Evolutionary conservation across 352 stramenopile species (phyloP).

Genomic region (Globisporangium alternatum): DNA sequence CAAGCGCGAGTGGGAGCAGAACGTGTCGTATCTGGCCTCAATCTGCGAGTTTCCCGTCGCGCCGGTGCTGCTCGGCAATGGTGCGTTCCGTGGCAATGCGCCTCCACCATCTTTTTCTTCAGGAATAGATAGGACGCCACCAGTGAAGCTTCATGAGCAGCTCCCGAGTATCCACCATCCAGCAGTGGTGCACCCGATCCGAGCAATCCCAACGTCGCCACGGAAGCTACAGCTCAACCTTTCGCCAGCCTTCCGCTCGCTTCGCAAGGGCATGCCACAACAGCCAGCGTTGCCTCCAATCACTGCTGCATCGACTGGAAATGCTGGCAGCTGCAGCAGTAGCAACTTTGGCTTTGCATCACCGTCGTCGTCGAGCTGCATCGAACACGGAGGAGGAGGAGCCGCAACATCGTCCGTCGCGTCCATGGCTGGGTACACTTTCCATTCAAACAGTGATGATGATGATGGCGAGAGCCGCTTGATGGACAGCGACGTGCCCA

Average conservation of each 20-base stretch:
- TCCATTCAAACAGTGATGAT: background rate
- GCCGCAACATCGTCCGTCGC: background rate
- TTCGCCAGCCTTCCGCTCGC: conserved; percentile 54
- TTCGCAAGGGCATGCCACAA: conserved; percentile 67
- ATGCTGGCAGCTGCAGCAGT: conserved; percentile 3
- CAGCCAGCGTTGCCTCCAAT: conserved; percentile 60
- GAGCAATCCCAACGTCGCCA: conserved; percentile 49
- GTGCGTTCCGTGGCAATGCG: background rate
- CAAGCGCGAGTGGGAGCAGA: conserved; percentile 61
- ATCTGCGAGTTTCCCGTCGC: conserved; percentile 63
- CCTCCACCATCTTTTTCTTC: background rate
- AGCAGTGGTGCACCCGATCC: conserved; percentile 46
- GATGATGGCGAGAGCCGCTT: background rate
- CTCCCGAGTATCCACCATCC: conserved; percentile 28
- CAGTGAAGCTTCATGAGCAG: conserved; percentile 3
- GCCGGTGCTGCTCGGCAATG: conserved; percentile 20
- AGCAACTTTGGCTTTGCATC: conserved; percentile 6
- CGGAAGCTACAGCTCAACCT: conserved; percentile 55
- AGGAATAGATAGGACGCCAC: background rate
- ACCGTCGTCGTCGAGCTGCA: conserved; percentile 1
- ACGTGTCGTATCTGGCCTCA: conserved; percentile 64
- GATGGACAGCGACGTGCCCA: conserved; percentile 6
- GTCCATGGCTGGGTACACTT: background rate
- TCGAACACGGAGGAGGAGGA: background rate
- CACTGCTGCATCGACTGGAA: conserved; percentile 20